Base-by-base conservation (phyloP, 371 early-diverging fungal genomes). In the Funneliformis caledonium region DNA sequence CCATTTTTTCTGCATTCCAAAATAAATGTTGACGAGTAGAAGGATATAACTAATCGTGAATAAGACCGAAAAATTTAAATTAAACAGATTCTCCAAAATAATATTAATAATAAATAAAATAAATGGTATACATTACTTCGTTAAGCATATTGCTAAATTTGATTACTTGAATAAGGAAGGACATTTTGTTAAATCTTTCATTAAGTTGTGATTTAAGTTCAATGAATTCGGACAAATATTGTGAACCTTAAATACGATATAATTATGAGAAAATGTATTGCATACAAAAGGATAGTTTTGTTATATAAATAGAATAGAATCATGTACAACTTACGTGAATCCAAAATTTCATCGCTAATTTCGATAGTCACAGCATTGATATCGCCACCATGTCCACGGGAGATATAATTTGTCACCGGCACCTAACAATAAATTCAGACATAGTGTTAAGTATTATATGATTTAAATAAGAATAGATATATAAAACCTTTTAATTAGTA, bases 1-100 rank as follows among this genome's bases (percentile, higher is more conserved):
- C 80, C n/a, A 79, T 50, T 56, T 79, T 79, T 70, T 79, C 80
- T 8, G 70, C 22, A 42, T 79, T 59, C 56, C 70, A 79, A 60
- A 79, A 79, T 42, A 79, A 37, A 8, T 31, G 70, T 33, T 52
- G 52, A 19, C 68, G 37, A 37, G 80, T 79, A 37, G 68, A 43
- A 4, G 47, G 31, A 7, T 47, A 16, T 31, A 78, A 14, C 78
- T 78, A 68, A 8, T 52, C 14, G 6, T 16, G 76, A 75, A 47
- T 19, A 10, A 48, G 22, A 3, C 43, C 43, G 7, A 7, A 70
- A 2, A 37, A 37, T 37, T 37, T 37, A 37, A 37, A 37, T 37
- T 37, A 37, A 37, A n/a, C 22, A n/a, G 33, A 45, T 9, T 72
- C 19, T 33, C 22, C 22, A 48, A 50, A 56, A 50, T 11, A 7